phyloP scores from a whole-genome alignment of 108 stramenopile species.

The Thalassiosira profunda region DNA sequence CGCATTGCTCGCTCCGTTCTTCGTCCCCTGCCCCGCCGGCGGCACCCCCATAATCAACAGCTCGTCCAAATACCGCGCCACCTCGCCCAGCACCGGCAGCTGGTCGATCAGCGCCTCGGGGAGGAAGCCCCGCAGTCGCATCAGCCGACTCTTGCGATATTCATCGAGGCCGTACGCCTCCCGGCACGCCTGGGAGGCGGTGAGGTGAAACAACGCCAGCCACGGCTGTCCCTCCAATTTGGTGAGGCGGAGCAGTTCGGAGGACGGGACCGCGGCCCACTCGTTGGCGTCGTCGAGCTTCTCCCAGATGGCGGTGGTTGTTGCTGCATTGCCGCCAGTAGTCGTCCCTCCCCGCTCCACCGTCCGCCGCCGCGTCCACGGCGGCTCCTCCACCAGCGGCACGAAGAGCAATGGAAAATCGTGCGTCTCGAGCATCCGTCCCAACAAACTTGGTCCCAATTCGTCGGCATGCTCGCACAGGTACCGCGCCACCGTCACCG shows the following conservation, averaged over 20 bases:
- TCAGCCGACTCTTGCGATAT: conserved; percentile 71
- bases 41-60: conserved; percentile 77
- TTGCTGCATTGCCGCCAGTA: neutral
- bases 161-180: conserved; percentile 77
- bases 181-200: conserved; percentile 56
- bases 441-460: conserved; percentile 24
- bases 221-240: conserved; percentile 84
- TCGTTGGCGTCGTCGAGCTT: conserved; percentile 64
- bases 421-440: conserved; percentile 75
- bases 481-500: conserved; percentile 44
- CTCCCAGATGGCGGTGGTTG: conserved; percentile 56
- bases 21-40: conserved; percentile 26
- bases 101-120: conserved; percentile 79
- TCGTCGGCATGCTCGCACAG: conserved; percentile 29
- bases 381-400: conserved; percentile 85
- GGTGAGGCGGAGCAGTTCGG: conserved; percentile 70
- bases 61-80: conserved; percentile 87
- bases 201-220: conserved; percentile 81
- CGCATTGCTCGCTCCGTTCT: no score
- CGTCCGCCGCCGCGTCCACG: conserved; percentile 75
- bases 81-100: conserved; percentile 79
- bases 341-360: neutral
- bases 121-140: conserved; percentile 77
- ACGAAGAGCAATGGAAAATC: conserved; percentile 76
- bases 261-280: conserved; percentile 61